Evolutionary conservation across 2,329 filamentous ascomycete genomes (phyloP).

Genomic region (Coleophoma cylindrospora): DNA sequence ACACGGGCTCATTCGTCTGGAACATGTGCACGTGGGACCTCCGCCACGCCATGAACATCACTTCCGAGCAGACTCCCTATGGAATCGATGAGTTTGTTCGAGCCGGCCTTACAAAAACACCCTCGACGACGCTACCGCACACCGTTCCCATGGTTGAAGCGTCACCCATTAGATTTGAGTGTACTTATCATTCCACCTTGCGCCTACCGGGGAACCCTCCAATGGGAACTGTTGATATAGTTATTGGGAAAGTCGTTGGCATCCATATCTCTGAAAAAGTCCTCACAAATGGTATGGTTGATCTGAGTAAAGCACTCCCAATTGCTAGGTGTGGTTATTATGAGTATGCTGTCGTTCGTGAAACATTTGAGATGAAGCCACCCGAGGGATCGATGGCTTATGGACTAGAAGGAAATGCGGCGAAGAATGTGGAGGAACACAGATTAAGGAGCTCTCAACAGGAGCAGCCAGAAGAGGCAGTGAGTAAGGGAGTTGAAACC

Average conservation of each 20-base stretch:
- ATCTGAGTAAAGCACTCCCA: slow-evolving; percentile 50
- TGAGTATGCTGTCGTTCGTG: slow-evolving; percentile 49
- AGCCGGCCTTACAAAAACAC: slow-evolving; percentile 43
- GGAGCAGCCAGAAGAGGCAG: too few species aligned
- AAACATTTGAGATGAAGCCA: slow-evolving; percentile 55
- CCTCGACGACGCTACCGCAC: slow-evolving; percentile 26
- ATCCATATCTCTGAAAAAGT: slow-evolving; percentile 52
- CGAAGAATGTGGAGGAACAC: slow-evolving; percentile 1
- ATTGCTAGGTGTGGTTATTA: slow-evolving; percentile 58
- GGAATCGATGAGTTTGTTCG: slow-evolving; percentile 50
- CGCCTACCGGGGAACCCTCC: slow-evolving; percentile 50
- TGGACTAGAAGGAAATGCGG: slow-evolving; percentile 32
- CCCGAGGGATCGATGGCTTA: slow-evolving; percentile 27
- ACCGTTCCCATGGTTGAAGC: slow-evolving; percentile 46
- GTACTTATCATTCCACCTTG: slow-evolving; percentile 48
- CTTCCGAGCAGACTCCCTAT: slow-evolving; percentile 42
- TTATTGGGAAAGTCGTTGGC: slow-evolving; percentile 51
- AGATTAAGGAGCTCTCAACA: too few species aligned
- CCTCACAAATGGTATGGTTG: slow-evolving; percentile 48
- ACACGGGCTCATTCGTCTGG: slow-evolving; percentile 52
- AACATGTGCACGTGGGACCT: slow-evolving; percentile 53
- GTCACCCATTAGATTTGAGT: slow-evolving; percentile 55
- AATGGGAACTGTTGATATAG: slow-evolving; percentile 47
- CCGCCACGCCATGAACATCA: slow-evolving; percentile 49
- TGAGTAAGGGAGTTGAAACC: too few species aligned